A percentile compares a stretch with the other conserved stretches of the same genome.
phyloP scores from a whole-genome alignment of 768 basidiomycete genomes.

The Tulasnella sp. region DNA sequence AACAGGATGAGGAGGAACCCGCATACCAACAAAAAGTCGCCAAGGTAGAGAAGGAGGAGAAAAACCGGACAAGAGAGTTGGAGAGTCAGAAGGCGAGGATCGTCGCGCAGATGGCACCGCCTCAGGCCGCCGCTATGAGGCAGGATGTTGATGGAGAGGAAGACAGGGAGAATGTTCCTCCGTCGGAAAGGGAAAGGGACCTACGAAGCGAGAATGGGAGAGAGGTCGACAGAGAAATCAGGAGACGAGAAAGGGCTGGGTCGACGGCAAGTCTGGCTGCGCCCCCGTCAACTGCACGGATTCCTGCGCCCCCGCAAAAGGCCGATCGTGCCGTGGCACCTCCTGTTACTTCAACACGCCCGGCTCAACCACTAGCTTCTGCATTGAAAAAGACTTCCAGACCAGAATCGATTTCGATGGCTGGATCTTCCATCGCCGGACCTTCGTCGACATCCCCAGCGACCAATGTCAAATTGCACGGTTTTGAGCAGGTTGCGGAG shows the following conservation, averaged over 20 bases:
- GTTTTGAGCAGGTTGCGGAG: constrained; percentile 55
- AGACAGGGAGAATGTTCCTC: constrained; percentile 29
- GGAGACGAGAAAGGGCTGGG: background rate
- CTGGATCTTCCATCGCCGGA: background rate
- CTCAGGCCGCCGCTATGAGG: background rate
- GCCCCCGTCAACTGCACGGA: background rate
- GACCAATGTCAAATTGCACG: constrained; percentile 32
- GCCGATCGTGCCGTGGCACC: background rate
- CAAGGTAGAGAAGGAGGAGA: background rate
- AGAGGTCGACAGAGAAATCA: background rate
- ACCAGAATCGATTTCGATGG: constrained; percentile 24
- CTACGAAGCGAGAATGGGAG: background rate
- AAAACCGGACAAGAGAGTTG: constrained; percentile 45
- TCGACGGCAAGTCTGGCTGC: background rate
- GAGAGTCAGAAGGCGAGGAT: constrained; percentile 88
- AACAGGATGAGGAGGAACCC: constrained; percentile 31
- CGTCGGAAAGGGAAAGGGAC: constrained; percentile 7
- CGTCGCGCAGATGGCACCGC: constrained; percentile 79
- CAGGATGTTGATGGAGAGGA: background rate
- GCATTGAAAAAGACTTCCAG: constrained; percentile 18
- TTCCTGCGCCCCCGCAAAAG: too few species aligned
- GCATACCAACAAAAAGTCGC: background rate
- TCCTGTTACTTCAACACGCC: background rate
- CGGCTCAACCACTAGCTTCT: background rate
- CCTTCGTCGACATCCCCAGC: constrained; percentile 17